These are phyloP conservation scores for Taphrina confusa DNA, from an alignment of 1,139 yeast genomes.

Conservation along the genomic window DNA sequence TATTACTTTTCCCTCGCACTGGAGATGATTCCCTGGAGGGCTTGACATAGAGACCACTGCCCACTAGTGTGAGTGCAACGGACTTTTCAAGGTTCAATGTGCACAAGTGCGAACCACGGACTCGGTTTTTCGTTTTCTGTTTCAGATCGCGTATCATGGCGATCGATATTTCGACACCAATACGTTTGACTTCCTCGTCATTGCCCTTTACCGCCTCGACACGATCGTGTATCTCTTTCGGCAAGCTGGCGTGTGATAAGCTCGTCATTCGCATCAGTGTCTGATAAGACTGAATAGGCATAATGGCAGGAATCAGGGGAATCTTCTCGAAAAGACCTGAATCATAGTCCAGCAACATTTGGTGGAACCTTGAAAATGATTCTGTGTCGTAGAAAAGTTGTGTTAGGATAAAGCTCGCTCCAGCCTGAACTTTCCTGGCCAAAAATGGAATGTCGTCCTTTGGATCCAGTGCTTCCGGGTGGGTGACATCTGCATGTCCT, in stretches of 20 bases:
- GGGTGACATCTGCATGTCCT: constrained; percentile 84
- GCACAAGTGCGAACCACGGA: constrained; percentile 85
- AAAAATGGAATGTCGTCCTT: constrained; percentile 68
- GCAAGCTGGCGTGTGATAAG: constrained; percentile 85
- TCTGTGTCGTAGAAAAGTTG: constrained; percentile 76
- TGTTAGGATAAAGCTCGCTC: constrained; percentile 90
- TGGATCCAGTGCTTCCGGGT: constrained; percentile 65
- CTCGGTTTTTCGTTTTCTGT: constrained; percentile 53
- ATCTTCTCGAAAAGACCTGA: constrained; percentile 53
- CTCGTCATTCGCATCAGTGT: constrained; percentile 86
- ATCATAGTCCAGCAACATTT: constrained; percentile 50
- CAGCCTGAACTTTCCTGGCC: constrained; percentile 83
- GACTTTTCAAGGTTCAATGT: constrained; percentile 88
- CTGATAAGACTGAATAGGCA: constrained; percentile 92
- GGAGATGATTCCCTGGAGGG: constrained; percentile 31
- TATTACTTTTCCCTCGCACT: not conserved
- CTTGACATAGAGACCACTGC: constrained; percentile 47
- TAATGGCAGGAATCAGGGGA: constrained; percentile 82
- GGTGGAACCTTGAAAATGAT: constrained; percentile 58
- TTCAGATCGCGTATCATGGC: constrained; percentile 64
- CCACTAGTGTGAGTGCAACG: constrained; percentile 76
- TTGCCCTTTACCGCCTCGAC: constrained; percentile 65
- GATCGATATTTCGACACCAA: constrained; percentile 74
- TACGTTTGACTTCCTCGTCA: constrained; percentile 79
- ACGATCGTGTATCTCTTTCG: constrained; percentile 55